Conservation (phyloP, 2,329 filamentous ascomycete species). For the Aspergillus luchuensis region DNA sequence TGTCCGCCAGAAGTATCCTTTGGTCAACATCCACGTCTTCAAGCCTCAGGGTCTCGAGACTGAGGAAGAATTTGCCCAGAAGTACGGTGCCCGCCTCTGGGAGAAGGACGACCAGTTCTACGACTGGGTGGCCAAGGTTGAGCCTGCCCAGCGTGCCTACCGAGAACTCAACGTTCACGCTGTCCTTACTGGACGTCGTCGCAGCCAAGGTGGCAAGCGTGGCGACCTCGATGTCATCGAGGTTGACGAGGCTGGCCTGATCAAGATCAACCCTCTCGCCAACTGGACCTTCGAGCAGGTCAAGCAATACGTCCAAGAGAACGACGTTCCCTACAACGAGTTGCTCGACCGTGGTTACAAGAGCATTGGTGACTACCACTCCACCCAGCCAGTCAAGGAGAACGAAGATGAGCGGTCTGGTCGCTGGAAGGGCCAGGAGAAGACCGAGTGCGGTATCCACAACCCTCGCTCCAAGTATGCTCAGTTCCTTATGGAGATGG, state of each 20-base stretch:
- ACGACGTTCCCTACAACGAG: slow-evolving; percentile 90
- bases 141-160: slow-evolving; percentile 91
- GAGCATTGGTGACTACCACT: slow-evolving; percentile 97
- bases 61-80: slow-evolving; percentile 74
- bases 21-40: slow-evolving; percentile 82
- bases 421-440: slow-evolving; percentile 92
- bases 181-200: slow-evolving; percentile 86
- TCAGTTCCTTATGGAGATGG: slow-evolving; percentile 75
- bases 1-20: slow-evolving; percentile 74
- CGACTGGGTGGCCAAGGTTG: slow-evolving; percentile 96
- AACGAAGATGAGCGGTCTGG: slow-evolving; percentile 95
- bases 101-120: slow-evolving; percentile 85
- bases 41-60: slow-evolving; percentile 77
- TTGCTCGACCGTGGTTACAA: slow-evolving; percentile 95
- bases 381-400: slow-evolving; percentile 83
- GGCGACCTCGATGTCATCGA: slow-evolving; percentile 90
- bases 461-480: slow-evolving; percentile 95
- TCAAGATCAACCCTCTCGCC: slow-evolving; percentile 97
- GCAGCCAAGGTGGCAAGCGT: slow-evolving; percentile 90
- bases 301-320: slow-evolving; percentile 78
- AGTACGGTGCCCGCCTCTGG: slow-evolving; percentile 82
- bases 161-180: slow-evolving; percentile 83
- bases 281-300: slow-evolving; percentile 94
- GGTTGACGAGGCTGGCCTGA: slow-evolving; percentile 82
- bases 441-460: slow-evolving; percentile 98